Conservation (phyloP, 1,284 basidiomycete species). For the Vanrija pseudolonga region DNA sequence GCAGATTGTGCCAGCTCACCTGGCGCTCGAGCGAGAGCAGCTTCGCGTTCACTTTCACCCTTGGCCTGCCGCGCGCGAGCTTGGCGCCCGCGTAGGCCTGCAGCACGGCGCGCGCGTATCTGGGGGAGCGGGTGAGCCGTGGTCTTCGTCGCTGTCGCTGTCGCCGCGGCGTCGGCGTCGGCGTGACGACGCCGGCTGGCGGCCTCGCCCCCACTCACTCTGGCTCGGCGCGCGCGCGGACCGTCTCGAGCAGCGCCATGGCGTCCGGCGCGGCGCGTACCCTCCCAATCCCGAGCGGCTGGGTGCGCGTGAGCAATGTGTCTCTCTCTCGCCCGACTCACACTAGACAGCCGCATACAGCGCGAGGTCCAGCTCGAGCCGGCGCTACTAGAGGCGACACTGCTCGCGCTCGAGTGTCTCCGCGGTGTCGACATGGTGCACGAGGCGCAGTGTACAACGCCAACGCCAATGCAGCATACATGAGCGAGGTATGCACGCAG, state of each 20-base stretch:
- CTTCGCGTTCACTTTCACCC: constrained; percentile 29
- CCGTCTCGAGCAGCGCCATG: constrained; percentile 7
- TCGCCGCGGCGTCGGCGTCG: neutral
- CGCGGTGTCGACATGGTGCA: too few relatives aligned
- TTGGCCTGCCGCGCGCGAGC: constrained; percentile 22
- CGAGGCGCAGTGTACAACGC: too few relatives aligned
- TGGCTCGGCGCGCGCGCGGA: constrained; percentile 12
- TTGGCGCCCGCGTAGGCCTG: constrained; percentile 16
- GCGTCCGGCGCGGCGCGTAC: neutral
- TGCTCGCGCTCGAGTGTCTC: too few relatives aligned
- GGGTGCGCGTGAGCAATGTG: neutral
- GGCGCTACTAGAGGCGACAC: too few relatives aligned
- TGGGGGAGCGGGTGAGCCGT: too few relatives aligned
- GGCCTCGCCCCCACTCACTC: neutral
- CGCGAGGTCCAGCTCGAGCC: neutral
- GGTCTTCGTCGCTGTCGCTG: too few relatives aligned
- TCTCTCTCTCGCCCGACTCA: neutral
- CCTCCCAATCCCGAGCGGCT: neutral
- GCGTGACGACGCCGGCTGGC: neutral
- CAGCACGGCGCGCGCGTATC: constrained; percentile 14
- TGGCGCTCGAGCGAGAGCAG: constrained; percentile 30
- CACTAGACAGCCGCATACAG: neutral
- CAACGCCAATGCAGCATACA: too few relatives aligned
- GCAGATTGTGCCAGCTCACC: constrained; percentile 16
- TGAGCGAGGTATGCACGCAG: too few relatives aligned